Conservation (phyloP, 148 eudicot genomes). For the Vaccinium corymbosum region DNA sequence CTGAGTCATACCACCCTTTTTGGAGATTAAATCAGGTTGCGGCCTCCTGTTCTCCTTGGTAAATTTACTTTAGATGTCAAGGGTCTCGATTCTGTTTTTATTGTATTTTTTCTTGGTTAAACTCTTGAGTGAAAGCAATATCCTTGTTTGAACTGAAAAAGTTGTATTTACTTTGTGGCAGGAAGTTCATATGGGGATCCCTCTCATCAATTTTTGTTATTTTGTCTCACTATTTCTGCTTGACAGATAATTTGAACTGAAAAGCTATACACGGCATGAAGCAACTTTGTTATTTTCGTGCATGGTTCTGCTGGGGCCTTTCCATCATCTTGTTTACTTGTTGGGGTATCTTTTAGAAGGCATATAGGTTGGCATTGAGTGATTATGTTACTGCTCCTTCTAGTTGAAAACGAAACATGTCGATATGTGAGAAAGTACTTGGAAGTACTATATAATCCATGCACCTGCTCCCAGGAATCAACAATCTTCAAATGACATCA, state of each 20-base stretch:
- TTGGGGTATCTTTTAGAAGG: background rate
- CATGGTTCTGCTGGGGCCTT: background rate
- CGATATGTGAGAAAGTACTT: background rate
- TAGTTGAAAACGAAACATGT: background rate
- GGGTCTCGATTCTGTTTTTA: background rate
- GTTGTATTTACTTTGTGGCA: background rate
- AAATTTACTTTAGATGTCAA: background rate
- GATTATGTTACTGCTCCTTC: background rate
- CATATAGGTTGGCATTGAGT: background rate
- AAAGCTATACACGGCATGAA: background rate
- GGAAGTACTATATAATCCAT: background rate
- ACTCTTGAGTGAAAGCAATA: background rate
- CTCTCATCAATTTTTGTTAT: background rate
- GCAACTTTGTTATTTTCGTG: background rate
- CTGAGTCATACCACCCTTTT: background rate
- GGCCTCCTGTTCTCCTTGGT: background rate
- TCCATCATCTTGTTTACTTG: background rate
- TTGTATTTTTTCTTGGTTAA: background rate
- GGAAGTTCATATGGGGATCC: background rate
- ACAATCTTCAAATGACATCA: background rate
- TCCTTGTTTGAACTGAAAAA: background rate
- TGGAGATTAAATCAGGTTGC: background rate
- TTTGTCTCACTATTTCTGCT: background rate
- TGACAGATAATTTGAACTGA: background rate
- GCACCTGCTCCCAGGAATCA: constrained; percentile 6